Evolutionary conservation across 2,329 filamentous ascomycete genomes (phyloP), one percentile per base, ranked within the genome.

Genomic region (Fusarium euwallaceae): DNA sequence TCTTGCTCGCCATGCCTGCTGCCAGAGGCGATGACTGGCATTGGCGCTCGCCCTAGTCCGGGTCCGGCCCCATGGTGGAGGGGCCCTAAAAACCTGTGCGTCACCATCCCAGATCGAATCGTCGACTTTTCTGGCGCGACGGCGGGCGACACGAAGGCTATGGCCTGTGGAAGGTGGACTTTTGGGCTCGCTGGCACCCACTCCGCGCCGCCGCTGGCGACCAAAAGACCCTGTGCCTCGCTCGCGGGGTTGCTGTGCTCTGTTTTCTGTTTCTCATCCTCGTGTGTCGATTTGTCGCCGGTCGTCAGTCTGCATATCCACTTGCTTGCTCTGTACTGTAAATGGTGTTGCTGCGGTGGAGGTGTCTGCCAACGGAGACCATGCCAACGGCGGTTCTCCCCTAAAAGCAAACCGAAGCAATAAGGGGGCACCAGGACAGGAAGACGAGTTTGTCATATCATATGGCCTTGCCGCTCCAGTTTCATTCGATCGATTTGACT

Each of bases 1-100:
- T 65, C 60, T 72, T 65, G 69, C 17, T 69, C 53, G 68, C 59
- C 53, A 75, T 70, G 63, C 60, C 43, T 68, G 72, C 73, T 79
- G 77, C 76, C 73, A 79, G 73, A 76, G 74, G 66, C 70, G 70
- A 79, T 79, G 77, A 79, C 77, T 79, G 77, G 77, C 77, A 79
- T 79, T 78, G 75, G 73, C 76, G 77, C 75, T 76, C 63, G 71
- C 69, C 73, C 77, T 79, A 79, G 69, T 71, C 77, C 70, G 61
- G 72, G 71, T 77, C 72, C 77, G 70, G 76, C 51, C 56, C 73
- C 74, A 74, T 71, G 72, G 69, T 73, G 66, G 73, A 78, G 74
- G 73, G 69, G 69, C 69, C 70, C 72, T 71, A 73, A 73, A 78
- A 78, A 69, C 73, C 77, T 79, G 77, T 79, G 77, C 77, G 77